Evolutionary conservation across 1,139 yeast genomes (phyloP).

Genomic region (Debaryomycetaceae sp.): DNA sequence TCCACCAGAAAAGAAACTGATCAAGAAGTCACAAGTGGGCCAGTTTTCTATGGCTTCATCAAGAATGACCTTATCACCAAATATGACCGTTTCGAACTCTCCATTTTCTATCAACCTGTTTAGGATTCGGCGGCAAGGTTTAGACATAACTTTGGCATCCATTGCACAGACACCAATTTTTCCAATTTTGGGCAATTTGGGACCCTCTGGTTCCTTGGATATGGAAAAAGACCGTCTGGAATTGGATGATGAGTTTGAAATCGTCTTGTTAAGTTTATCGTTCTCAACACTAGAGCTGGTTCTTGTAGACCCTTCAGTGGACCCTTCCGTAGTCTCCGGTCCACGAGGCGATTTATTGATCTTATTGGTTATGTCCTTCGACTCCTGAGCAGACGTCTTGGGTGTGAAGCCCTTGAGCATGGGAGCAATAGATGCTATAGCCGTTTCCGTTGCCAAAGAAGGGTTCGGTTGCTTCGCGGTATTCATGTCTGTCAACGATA

Average conservation of each 20-base stretch:
- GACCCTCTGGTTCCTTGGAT: constrained; percentile 39
- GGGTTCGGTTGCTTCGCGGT: constrained; percentile 9
- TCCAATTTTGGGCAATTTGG: constrained; percentile 72
- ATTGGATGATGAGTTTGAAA: constrained; percentile 36
- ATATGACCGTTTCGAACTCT: constrained; percentile 93
- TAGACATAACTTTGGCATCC: constrained; percentile 94
- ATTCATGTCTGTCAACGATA: constrained; percentile 13
- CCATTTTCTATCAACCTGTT: constrained; percentile 88
- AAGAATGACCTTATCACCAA: constrained; percentile 94
- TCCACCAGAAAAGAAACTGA: constrained; percentile 91
- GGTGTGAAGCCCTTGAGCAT: constrained; percentile 70
- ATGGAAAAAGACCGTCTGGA: constrained; percentile 46
- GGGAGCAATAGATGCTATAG: constrained; percentile 78
- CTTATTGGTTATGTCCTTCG: constrained; percentile 14
- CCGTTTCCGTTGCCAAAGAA: constrained; percentile 43
- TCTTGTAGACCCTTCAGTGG: constrained; percentile 10
- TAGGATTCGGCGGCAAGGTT: constrained; percentile 90
- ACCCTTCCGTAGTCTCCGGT: constrained; percentile 1
- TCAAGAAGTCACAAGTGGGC: constrained; percentile 97
- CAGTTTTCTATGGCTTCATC: constrained; percentile 93
- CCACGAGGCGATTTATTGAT: constrained; percentile 6
- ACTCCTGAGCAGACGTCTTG: constrained; percentile 62
- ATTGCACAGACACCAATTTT: constrained; percentile 98
- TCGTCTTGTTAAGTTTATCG: constrained; percentile 29
- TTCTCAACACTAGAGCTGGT: constrained; percentile 22